phyloP scores from a whole-genome alignment of 805 yeast genomes.

The Starmerella tilneyi region DNA sequence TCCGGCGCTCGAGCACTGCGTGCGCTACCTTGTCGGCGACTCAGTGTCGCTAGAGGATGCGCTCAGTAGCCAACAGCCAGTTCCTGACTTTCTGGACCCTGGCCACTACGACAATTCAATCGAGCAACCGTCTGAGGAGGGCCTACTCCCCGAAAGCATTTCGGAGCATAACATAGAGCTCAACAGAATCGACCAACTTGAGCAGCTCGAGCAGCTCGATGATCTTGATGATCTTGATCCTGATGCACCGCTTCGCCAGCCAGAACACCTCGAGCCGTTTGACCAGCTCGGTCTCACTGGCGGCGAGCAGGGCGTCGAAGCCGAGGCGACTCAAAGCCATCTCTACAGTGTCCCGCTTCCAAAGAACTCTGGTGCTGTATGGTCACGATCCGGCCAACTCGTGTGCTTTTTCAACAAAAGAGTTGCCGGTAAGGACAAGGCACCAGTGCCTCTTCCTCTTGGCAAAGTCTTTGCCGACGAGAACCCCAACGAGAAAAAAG shows the following conservation, averaged over 20 bases:
- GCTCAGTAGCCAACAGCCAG: constrained; percentile 15
- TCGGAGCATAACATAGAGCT: not conserved
- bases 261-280: constrained; percentile 15
- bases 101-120: not conserved
- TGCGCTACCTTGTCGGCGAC: constrained; percentile 70
- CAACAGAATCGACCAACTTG: not conserved
- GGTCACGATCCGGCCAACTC: constrained; percentile 70
- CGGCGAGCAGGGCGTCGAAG: not conserved
- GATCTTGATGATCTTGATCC: constrained; percentile 16
- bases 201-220: constrained; percentile 10
- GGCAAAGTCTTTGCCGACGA: constrained; percentile 25
- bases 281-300: not conserved
- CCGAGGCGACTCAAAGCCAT: constrained; percentile 24
- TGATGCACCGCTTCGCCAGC: constrained; percentile 13
- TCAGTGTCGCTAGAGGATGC: constrained; percentile 20
- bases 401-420: constrained; percentile 64
- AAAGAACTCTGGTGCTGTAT: constrained; percentile 83
- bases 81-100: constrained; percentile 23
- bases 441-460: constrained; percentile 20
- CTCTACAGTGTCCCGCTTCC: constrained; percentile 82
- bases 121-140: not conserved
- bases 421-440: constrained; percentile 10
- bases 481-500: constrained; percentile 7
- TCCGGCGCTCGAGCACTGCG: constrained; percentile 71
- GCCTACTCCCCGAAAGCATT: not conserved